Conservation (phyloP, 2,329 filamentous ascomycete genomes). For the Exophiala viscosa region DNA sequence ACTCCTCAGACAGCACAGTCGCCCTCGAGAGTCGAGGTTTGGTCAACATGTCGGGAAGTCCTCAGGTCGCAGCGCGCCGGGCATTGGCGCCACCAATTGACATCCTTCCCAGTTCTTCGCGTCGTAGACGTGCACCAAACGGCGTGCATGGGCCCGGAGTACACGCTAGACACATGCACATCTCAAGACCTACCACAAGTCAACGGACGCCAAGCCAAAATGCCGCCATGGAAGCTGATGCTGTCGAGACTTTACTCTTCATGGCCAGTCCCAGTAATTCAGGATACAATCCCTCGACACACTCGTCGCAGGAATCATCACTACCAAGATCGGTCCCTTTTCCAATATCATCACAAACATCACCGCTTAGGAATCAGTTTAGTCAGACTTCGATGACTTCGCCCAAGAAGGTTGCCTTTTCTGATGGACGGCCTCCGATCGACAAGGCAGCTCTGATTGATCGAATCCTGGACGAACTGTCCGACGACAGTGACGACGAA, state of each 20-base stretch:
- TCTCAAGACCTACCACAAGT: slow-evolving; percentile 24
- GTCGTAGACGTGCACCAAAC: slow-evolving; percentile 40
- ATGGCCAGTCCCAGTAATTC: slow-evolving; percentile 51
- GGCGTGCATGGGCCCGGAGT: slow-evolving; percentile 18
- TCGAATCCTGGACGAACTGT: slow-evolving; percentile 31
- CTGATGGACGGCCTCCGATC: slow-evolving; percentile 13
- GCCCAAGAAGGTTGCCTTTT: slow-evolving; percentile 28
- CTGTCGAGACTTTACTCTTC: slow-evolving; percentile 49
- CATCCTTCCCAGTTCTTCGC: slow-evolving; percentile 36
- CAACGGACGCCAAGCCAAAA: slow-evolving; percentile 41
- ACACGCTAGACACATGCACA: slow-evolving; percentile 10
- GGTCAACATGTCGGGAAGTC: slow-evolving; percentile 9
- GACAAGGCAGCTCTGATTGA: slow-evolving; percentile 30
- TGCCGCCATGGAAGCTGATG: slow-evolving; percentile 48
- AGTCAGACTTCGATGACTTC: slow-evolving; percentile 24
- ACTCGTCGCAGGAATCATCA: slow-evolving; percentile 28
- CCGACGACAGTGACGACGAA: slow-evolving; percentile 35
- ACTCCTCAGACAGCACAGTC: slow-evolving; percentile 26
- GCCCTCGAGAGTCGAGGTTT: slow-evolving; percentile 17
- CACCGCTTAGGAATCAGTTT: slow-evolving; percentile 21
- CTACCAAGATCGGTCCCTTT: slow-evolving; percentile 13
- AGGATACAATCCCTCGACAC: slow-evolving; percentile 39
- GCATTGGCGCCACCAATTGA: slow-evolving; percentile 43
- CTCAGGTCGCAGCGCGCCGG: slow-evolving; percentile 12
- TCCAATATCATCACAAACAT: slow-evolving; percentile 24